Conservation (phyloP, 2,329 filamentous ascomycete species). For the Colletotrichum abscissum region DNA sequence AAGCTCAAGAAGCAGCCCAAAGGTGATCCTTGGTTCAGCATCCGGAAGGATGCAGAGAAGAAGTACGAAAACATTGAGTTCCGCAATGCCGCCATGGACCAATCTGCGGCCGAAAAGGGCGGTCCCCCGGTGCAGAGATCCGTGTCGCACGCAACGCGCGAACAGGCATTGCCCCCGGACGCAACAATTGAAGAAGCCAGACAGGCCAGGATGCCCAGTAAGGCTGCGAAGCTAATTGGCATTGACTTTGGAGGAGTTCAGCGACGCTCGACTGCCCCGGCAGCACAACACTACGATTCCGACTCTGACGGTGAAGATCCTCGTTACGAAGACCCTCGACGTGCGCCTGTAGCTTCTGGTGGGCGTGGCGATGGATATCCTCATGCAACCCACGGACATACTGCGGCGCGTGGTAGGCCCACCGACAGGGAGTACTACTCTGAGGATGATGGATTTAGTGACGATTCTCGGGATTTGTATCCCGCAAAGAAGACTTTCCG, state of each 20-base stretch:
- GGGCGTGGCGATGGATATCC: constrained; percentile 6
- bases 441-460: constrained; percentile 41
- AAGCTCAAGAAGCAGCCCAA: constrained; percentile 69
- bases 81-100: constrained; percentile 38
- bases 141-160: constrained; percentile 38
- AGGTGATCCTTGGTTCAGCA: constrained; percentile 59
- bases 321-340: neutral
- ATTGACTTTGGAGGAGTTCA: constrained; percentile 29
- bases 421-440: constrained; percentile 40
- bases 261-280: constrained; percentile 34
- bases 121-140: constrained; percentile 29
- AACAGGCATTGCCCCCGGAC: constrained; percentile 48
- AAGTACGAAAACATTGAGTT: constrained; percentile 44
- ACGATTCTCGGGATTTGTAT: constrained; percentile 19
- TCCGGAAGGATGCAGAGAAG: constrained; percentile 56
- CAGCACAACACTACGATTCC: constrained; percentile 17
- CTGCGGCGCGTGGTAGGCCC: constrained; percentile 15
- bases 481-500: constrained; percentile 44
- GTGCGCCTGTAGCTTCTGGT: constrained; percentile 6
- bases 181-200: constrained; percentile 33
- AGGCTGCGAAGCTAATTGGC: constrained; percentile 36
- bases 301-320: constrained; percentile 22
- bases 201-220: constrained; percentile 30
- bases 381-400: neutral
- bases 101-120: constrained; percentile 35